Percentiles rank a stretch among this genome's conserved stretches.
Conservation (phyloP, 73 alveolate species). For the Paramecium sonneborni region DNA sequence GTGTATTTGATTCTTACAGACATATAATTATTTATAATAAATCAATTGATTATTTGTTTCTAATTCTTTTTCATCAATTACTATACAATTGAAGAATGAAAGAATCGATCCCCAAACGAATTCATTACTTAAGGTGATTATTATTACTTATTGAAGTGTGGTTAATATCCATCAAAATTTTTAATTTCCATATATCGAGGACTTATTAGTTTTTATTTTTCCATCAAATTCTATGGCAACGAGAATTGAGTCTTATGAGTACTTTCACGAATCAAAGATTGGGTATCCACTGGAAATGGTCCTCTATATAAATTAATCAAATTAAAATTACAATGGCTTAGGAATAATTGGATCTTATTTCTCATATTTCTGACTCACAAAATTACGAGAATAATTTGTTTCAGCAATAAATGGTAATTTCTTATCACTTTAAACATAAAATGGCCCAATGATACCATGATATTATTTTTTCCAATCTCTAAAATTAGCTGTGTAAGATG, state of each 20-base stretch:
- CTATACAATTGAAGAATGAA: not conserved
- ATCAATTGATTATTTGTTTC: not conserved
- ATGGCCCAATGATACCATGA: constrained; percentile 41
- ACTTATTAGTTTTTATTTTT: not conserved
- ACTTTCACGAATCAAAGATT: not conserved
- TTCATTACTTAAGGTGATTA: not conserved
- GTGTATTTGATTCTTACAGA: constrained; percentile 5
- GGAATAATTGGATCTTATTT: not conserved
- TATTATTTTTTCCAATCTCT: constrained; percentile 33
- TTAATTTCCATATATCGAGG: not conserved
- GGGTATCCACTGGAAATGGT: not conserved
- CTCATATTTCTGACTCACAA: not conserved
- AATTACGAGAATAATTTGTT: constrained; percentile 22
- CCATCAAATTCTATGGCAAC: not conserved
- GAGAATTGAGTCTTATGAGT: not conserved
- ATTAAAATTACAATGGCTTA: not conserved
- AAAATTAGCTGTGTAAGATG: not conserved
- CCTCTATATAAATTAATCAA: not conserved
- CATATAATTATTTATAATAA: not conserved
- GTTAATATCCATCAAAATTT: not conserved
- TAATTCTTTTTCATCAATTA: constrained; percentile 25
- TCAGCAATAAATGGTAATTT: constrained; percentile 34
- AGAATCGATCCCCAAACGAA: constrained; percentile 10
- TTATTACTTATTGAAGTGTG: not conserved
- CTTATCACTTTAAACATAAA: not conserved